Percentiles rank a stretch among this genome's conserved stretches.
phyloP scores from a whole-genome alignment of 2,329 filamentous ascomycete species.

The Macrophomina phaseolina region DNA sequence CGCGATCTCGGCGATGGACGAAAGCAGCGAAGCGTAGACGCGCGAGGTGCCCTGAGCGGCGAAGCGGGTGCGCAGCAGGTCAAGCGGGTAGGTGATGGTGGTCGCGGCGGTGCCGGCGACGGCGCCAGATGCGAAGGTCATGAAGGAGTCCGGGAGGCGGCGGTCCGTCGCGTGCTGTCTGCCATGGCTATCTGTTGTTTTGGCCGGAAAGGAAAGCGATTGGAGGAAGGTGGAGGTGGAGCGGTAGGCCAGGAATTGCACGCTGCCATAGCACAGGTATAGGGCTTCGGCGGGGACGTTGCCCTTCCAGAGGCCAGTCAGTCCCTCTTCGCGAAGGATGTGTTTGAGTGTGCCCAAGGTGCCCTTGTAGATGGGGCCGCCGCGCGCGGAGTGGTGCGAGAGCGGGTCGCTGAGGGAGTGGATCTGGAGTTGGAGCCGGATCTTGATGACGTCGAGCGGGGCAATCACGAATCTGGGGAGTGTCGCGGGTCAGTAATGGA shows the following conservation, averaged over 20 bases:
- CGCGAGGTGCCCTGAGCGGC: slow-evolving; percentile 86
- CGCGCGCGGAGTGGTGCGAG: slow-evolving; percentile 53
- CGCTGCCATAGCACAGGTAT: slow-evolving; percentile 87
- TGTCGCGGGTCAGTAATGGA: slow-evolving; percentile 26
- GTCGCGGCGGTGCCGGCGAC: slow-evolving; percentile 83
- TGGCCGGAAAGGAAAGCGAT: slow-evolving; percentile 49
- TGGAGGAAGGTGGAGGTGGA: slow-evolving; percentile 71
- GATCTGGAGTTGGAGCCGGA: slow-evolving; percentile 91
- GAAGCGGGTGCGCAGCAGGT: slow-evolving; percentile 91
- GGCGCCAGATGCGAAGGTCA: slow-evolving; percentile 85
- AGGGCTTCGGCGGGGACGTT: slow-evolving; percentile 94
- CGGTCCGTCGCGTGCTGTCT: not conserved
- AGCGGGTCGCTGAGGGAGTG: slow-evolving; percentile 80
- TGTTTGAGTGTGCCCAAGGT: slow-evolving; percentile 75
- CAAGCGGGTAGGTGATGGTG: slow-evolving; percentile 85
- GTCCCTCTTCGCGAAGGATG: slow-evolving; percentile 80
- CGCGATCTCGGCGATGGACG: slow-evolving; percentile 74
- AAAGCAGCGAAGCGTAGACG: slow-evolving; percentile 75
- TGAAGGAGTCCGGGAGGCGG: slow-evolving; percentile 66
- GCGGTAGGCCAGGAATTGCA: slow-evolving; percentile 91
- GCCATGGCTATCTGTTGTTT: slow-evolving; percentile 29
- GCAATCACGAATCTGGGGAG: slow-evolving; percentile 82
- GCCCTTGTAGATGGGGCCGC: slow-evolving; percentile 69
- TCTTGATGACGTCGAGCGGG: slow-evolving; percentile 97
- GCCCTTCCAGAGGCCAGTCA: slow-evolving; percentile 92